Evolutionary conservation across 1,284 basidiomycete genomes (phyloP), one percentile per base, ranked within the genome.

Genomic region (Ganoderma multipileum): DNA sequence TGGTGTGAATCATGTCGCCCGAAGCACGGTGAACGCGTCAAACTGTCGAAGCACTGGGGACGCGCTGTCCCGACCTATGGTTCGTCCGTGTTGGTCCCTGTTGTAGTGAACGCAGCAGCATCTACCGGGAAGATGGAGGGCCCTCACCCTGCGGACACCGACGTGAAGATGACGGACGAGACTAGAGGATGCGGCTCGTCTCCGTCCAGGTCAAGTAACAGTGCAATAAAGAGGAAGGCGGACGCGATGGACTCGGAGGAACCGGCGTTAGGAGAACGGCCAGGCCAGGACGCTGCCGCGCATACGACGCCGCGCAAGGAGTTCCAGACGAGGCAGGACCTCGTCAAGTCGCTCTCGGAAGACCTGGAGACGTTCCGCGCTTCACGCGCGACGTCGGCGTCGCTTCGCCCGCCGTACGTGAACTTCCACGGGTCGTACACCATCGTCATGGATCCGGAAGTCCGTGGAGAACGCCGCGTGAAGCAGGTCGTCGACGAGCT

Each of bases 401-500:
- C 54, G 3, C 2, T 20, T 59, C 39, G 55, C 41, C 60, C 65
- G 18, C 58, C 42, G 4, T 70, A 60, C 63, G 54, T 72, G 41
- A 44, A 61, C 20, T 75, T 75, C 69, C 60, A 61, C n/a, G 73
- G 74, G 9, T 52, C 68, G 9, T 76, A 70, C 66, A 68, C 75
- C n/a, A 70, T 76, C 39, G 66, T 75, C 42, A 68, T 72, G 52
- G 74, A 77, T 63, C 74, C 75, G 8, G 55, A 59, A n/a, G 47
- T 75, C 18, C 28, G 42, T 7, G 30, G 60, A 18, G 41, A 50
- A 39, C 50, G 60, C 23, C 74, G 67, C 54, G 71, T 68, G 50
- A 65, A 66, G 63, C 62, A 67, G 18, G 42, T 73, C 36, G 68
- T 72, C 14, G 57, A 33, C 16, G 68, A 70, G 23, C 65, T 74